These are phyloP conservation scores for Tolypocladium tundrense DNA, from an alignment of 2,329 filamentous ascomycete genomes.

Conservation along the genomic window DNA sequence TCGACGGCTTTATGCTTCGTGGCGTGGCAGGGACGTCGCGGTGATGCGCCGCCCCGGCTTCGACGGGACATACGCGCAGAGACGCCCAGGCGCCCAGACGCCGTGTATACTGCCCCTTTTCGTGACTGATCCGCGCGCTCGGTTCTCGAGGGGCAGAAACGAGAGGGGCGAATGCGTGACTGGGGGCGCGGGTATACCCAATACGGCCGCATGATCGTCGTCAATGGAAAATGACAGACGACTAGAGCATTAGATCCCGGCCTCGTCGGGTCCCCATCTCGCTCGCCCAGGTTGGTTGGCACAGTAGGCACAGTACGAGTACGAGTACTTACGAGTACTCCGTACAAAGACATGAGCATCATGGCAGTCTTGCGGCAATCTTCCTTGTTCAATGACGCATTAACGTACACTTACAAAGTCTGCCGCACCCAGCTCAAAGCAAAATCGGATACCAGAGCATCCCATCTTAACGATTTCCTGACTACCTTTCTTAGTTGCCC, in stretches of 20 bases:
- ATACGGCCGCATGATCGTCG: too few species aligned
- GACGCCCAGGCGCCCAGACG: too few species aligned
- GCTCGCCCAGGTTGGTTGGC: not conserved
- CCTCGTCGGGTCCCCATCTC: not conserved
- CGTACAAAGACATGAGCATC: not conserved
- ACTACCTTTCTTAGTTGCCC: not conserved
- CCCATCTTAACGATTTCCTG: not conserved
- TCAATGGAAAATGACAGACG: too few species aligned
- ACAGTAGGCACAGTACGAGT: not conserved
- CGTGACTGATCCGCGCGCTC: too few species aligned
- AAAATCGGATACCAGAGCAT: not conserved
- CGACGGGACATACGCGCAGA: too few species aligned
- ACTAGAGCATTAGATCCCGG: not conserved
- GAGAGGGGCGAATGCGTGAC: too few species aligned
- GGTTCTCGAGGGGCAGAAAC: too few species aligned
- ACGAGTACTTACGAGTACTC: too few species aligned
- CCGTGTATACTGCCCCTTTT: too few species aligned
- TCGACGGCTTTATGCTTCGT: not conserved
- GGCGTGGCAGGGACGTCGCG: too few species aligned
- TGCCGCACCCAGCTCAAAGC: not conserved
- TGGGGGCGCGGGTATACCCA: too few species aligned
- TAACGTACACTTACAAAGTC: not conserved
- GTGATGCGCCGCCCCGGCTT: too few species aligned
- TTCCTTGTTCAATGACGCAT: not conserved
- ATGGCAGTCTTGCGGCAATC: not conserved